Base-by-base conservation (phyloP, 2,329 filamentous ascomycete species). In the Metarhizium brunneum region DNA sequence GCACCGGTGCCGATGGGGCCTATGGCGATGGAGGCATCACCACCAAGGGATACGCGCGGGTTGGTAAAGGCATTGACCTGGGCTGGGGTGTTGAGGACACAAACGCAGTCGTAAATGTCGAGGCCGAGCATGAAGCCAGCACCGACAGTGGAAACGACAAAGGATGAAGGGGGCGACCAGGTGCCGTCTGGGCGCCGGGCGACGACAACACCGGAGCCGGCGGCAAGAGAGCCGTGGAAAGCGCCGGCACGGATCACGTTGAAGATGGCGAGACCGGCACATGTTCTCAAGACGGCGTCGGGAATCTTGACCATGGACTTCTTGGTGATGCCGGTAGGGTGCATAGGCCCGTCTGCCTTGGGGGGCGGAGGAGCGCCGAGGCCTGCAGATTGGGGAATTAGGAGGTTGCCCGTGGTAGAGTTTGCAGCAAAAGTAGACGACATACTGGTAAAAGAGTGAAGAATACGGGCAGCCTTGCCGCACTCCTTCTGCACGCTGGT, bases 31-130 rank as follows among this genome's bases (percentile, higher is more conserved):
- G 82, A 85, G n/a, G 88, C 73, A 64, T 87, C 85, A 14, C 85
- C 84, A 1, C 87, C 87, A 2, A 90, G 70, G 0, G 85, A 88
- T 54, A 84, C 79, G 25, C 86, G 79, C 6, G 86, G 71, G 52
- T 80, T 82, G 45, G 84, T 84, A 64, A 90, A 90, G 0, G 84
- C 85, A 20, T 85, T 77, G 50, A 90, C 69, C 3, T 87, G 86
- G 58, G 83, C 77, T 35, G 79, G 76, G 0, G 82, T 85, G 69
- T 90, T 90, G 65, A 90, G 86, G 2, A 90, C 84, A 20, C 88
- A 79, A 13, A 90, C 85, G 62, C 86, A 89, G 63, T 90, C 87
- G 70, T 89, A 90, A 11, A 90, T 84, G 66, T 90, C 86, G 7
- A 89, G 81, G 5, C 87, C 87, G 10, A 85, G 80, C 52, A 89